Base-by-base conservation (phyloP, 2,329 filamentous ascomycete species). In the Fusarium clavum region DNA sequence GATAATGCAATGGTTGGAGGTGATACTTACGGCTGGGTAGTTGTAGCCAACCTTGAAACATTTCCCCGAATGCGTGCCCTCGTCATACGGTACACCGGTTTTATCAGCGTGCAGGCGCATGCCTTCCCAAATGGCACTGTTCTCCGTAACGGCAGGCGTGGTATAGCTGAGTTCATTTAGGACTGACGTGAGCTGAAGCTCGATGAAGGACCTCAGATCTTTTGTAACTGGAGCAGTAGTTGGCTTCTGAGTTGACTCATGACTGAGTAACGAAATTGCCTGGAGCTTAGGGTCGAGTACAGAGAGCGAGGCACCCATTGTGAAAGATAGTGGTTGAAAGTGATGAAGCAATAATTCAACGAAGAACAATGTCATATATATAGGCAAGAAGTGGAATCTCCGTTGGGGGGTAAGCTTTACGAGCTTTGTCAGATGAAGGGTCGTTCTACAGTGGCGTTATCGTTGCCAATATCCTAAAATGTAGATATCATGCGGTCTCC, bases 41-140 rank as follows among this genome's bases (percentile, higher is more conserved):
- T 34, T 53, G 25, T 57, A 44, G 3, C 65, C 62, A 14, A 53
- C 43, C 24, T 59, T 67, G 2, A 57, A 68, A 30, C 55, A 53
- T 18, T 30, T 44, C n/a, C 64, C 59, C 6, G 64, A 64, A 29
- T 68, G 51, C 5, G 32, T 43, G 3, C 64, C 64, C 9, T 67
- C 27, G 2, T 57, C 24, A 8, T 44, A 69, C 0, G 47, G 25
- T 0, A 69, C 32, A 13, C 52, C 59, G 16, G 59, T 64, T 9
- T 2, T 13, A 27, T 67, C 27, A 5, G 59, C 59, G 8, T 64
- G 41, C 8, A 22, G 6, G 0, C 29, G 9, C 64, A 69, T 61
- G 1, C 51, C 52, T 16, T 57, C 27, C 55, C 64, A 64, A 5
- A 69, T 13, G 2, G 12, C 16, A 2, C 43, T 32, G 8, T 69